These are phyloP conservation scores for Candida taoyuanica DNA, from an alignment of 805 yeast genomes.

Conservation along the genomic window DNA sequence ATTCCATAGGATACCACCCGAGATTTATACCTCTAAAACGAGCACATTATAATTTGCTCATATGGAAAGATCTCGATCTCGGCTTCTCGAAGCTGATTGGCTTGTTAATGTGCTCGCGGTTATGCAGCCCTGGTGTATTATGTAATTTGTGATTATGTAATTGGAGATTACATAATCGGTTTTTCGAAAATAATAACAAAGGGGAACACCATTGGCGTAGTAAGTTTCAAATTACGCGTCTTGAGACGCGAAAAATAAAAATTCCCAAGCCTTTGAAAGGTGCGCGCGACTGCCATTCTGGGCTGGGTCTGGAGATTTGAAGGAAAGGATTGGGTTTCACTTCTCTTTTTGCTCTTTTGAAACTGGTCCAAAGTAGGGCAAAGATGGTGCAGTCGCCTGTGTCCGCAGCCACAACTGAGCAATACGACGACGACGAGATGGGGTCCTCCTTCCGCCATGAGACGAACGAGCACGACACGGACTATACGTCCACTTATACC, in stretches of 20 bases:
- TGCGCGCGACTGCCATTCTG: not conserved
- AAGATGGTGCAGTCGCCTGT: slow-evolving; percentile 8
- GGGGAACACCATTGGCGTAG: too few relatives aligned
- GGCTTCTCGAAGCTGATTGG: not conserved
- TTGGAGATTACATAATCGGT: too few relatives aligned
- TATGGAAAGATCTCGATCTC: too few relatives aligned
- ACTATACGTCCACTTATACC: slow-evolving; percentile 11
- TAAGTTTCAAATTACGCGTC: too few relatives aligned
- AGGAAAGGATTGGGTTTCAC: too few relatives aligned
- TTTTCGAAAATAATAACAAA: too few relatives aligned
- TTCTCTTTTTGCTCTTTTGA: too few relatives aligned
- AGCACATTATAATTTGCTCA: not conserved
- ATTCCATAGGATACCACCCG: not conserved
- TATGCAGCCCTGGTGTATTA: not conserved
- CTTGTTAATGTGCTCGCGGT: not conserved
- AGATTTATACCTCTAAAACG: too few relatives aligned
- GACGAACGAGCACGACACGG: slow-evolving; percentile 6
- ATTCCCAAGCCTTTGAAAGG: not conserved
- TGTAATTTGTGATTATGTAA: too few relatives aligned
- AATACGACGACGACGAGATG: slow-evolving; percentile 7
- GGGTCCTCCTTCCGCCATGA: slow-evolving; percentile 9
- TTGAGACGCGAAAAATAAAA: not conserved
- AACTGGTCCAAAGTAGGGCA: not conserved
- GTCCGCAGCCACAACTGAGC: slow-evolving; percentile 8
- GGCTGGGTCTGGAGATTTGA: not conserved